Base-by-base conservation (phyloP, 2,329 filamentous ascomycete species). In the Sphaceloma murrayae region DNA sequence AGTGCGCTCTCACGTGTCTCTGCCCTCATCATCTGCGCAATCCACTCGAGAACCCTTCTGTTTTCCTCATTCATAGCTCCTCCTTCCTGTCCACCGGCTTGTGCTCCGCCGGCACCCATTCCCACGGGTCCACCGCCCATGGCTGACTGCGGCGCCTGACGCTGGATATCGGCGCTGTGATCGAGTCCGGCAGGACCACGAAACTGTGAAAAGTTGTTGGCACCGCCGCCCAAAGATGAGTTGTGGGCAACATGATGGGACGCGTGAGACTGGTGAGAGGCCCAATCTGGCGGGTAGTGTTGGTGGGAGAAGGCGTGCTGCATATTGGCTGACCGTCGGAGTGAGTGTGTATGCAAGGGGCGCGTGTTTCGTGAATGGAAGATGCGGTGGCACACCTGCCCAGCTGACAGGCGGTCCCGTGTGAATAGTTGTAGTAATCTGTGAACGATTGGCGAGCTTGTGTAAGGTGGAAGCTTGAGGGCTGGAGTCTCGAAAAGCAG, bases 1-100 rank as follows among this genome's bases (percentile, higher is more conserved):
- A 98, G 73, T 39, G 91, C 91, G 3, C 85, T 81, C 68, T 96
- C 91, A 51, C 91, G 77, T 19, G 87, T 88, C 55, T 75, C 79
- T 52, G 88, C 84, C 62, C 87, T 89, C 59, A 96, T 74, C 47
- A 95, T 73, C 62, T 95, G 88, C 45, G 88, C 85, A 51, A 95
- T 91, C 72, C 86, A 95, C 51, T 80, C 80, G 64, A 95, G 78
- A n/a, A 93, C 91, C 52, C 88, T 78, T 54, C 86, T 77, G 64
- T 94, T 94, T 61, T 95, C 89, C 61, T 95, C 89, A 44, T 53
- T 69, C 61, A 57, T 64, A 59, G 13, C 62, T 56, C n/a, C 26
- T 3, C 45, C 45, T 24, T 40, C 46, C 38, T 34, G 29, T 14
- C 26, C 24, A 9, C 13, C 34, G 4, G 33, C 42, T n/a, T 17